Percentiles rank a stretch among this genome's conserved stretches.
Conservation (phyloP, 345 rosid species). For the Punica granatum region DNA sequence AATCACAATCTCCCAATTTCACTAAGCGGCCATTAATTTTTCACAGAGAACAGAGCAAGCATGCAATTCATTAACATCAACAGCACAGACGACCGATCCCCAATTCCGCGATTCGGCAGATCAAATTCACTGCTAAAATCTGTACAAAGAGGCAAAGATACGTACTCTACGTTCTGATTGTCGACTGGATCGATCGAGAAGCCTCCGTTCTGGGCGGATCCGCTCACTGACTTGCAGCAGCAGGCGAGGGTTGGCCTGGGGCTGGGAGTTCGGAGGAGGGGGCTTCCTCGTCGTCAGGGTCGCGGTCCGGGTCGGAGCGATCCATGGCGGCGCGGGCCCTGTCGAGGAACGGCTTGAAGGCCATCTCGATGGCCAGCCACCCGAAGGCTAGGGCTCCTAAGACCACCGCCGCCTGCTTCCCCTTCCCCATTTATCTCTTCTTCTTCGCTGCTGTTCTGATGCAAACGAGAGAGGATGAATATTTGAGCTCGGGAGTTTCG, state of each 20-base stretch:
- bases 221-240: not conserved
- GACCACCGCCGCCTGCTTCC: slow-evolving; percentile 40
- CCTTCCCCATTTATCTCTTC: slow-evolving; percentile 6
- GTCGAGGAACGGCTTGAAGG: slow-evolving; percentile 68
- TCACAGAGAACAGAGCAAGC: too few species aligned
- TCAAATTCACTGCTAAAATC: not conserved
- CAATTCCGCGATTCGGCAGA: not conserved
- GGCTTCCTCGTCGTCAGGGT: slow-evolving; percentile 45
- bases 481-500: too few species aligned
- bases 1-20: too few species aligned
- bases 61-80: too few species aligned
- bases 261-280: not conserved
- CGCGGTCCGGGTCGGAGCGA: slow-evolving; percentile 51
- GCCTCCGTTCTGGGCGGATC: not conserved
- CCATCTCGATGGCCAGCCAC: too few species aligned
- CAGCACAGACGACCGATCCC: not conserved
- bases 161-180: not conserved
- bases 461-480: not conserved
- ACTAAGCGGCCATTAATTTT: too few species aligned
- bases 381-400: slow-evolving; percentile 72
- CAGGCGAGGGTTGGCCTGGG: not conserved
- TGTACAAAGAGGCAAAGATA: not conserved
- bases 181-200: not conserved
- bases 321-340: slow-evolving; percentile 56
- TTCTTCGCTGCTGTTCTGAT: not conserved